A percentile compares a stretch with the other conserved stretches of the same genome.
Conservation (phyloP, 192 early-diverging fungal genomes). For the Coemansia sp. region DNA sequence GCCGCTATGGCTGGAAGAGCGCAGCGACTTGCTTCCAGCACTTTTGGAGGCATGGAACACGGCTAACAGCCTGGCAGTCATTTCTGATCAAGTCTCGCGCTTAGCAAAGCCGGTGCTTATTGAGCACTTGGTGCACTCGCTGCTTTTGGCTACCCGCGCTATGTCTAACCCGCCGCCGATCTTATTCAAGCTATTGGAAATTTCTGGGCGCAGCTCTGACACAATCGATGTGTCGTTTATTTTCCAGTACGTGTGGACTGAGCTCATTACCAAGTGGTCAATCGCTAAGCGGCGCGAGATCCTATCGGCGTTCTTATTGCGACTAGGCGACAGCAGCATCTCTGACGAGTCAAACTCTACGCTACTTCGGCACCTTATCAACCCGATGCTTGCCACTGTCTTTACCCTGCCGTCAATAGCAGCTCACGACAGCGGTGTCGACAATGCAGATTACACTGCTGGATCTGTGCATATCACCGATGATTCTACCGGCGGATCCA, state of each 20-base stretch:
- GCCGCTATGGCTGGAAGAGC: conserved; percentile 42
- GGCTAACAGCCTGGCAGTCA: conserved; percentile 1
- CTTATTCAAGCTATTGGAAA: conserved; percentile 43
- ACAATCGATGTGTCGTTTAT: conserved; percentile 41
- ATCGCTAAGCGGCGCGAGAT: conserved; percentile 64
- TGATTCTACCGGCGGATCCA: conserved; percentile 4
- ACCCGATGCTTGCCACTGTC: conserved; percentile 66
- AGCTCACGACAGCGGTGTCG: conserved; percentile 60
- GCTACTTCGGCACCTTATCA: conserved; percentile 77
- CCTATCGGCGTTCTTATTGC: conserved; percentile 63
- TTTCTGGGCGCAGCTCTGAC: conserved; percentile 37
- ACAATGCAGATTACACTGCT: conserved; percentile 63
- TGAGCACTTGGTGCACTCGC: conserved; percentile 34
- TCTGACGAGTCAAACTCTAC: conserved; percentile 70
- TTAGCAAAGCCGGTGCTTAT: conserved; percentile 32
- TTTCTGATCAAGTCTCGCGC: conserved; percentile 18
- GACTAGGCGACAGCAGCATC: conserved; percentile 61
- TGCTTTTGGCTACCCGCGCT: conserved; percentile 34
- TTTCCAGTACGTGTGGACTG: conserved; percentile 38
- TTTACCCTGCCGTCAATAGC: conserved; percentile 66
- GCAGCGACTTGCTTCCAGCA: conserved; percentile 26
- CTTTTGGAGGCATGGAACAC: conserved; percentile 27
- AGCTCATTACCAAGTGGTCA: conserved; percentile 58
- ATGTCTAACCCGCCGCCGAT: conserved; percentile 32
- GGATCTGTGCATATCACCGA: too few species aligned